These are phyloP conservation scores for Monilinia fructicola DNA, from an alignment of 2,329 filamentous ascomycete species.

Conservation along the genomic window DNA sequence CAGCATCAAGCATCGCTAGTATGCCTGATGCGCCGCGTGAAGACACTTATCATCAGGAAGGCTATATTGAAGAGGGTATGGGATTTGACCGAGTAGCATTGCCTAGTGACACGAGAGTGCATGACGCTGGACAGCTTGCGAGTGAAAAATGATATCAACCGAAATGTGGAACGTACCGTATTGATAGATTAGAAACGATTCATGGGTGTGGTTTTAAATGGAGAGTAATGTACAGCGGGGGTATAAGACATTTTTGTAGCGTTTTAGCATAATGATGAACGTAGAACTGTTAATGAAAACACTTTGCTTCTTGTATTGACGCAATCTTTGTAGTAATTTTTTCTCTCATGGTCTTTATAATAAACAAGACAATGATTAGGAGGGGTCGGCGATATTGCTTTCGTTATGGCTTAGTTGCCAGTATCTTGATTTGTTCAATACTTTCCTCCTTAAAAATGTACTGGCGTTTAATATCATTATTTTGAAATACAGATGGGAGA, in stretches of 20 bases:
- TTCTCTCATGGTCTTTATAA: background rate
- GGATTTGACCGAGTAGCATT: slow-evolving; percentile 12
- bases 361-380: background rate
- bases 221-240: background rate
- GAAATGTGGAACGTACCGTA: background rate
- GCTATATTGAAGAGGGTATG: slow-evolving; percentile 21
- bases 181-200: background rate
- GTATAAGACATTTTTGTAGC: too few species aligned
- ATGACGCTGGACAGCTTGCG: slow-evolving; percentile 16
- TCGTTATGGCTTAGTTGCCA: background rate
- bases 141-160: background rate
- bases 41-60: slow-evolving; percentile 21
- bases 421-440: too few species aligned
- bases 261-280: background rate
- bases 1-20: slow-evolving; percentile 48
- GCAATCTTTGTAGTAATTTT: background rate
- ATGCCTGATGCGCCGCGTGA: slow-evolving; percentile 40
- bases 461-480: too few species aligned
- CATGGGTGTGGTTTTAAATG: background rate
- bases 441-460: too few species aligned
- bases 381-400: background rate
- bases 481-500: too few species aligned
- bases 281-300: background rate
- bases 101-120: slow-evolving; percentile 9
- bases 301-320: background rate